phyloP scores from a whole-genome alignment of 371 early-diverging fungal genomes.

The Apophysomyces variabilis region DNA sequence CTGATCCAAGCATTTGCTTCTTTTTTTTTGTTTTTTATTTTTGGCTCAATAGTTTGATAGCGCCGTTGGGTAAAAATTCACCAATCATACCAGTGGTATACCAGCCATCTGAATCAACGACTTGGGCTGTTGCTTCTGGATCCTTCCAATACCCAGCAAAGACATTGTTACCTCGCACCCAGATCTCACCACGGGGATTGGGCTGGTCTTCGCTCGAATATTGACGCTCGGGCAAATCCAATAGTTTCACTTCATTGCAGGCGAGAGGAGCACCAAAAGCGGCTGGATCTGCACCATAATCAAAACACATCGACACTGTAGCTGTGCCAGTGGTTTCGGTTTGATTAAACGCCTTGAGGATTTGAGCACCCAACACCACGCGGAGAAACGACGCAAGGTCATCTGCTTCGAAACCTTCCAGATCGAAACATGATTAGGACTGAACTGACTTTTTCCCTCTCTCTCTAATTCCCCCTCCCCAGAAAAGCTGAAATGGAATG shows the following conservation, averaged over 20 bases:
- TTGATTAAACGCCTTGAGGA: constrained; percentile 61
- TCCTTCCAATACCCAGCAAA: constrained; percentile 64
- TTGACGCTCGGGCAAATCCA: constrained; percentile 72
- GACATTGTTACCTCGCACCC: constrained; percentile 64
- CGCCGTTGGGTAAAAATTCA: constrained; percentile 68
- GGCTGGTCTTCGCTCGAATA: constrained; percentile 73
- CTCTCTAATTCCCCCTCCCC: too few species aligned
- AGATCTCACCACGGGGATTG: constrained; percentile 78
- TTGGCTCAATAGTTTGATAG: constrained; percentile 61
- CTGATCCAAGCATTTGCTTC: too few species aligned
- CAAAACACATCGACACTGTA: constrained; percentile 61
- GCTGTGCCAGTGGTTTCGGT: constrained; percentile 63
- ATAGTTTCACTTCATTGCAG: constrained; percentile 87
- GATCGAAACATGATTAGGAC: too few species aligned
- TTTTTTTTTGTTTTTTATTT: constrained; percentile 15
- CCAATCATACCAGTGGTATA: constrained; percentile 84
- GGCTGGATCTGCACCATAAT: constrained; percentile 45
- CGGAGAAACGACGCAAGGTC: constrained; percentile 49
- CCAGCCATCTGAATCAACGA: constrained; percentile 82
- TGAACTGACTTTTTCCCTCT: too few species aligned
- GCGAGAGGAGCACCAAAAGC: constrained; percentile 74
- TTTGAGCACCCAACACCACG: constrained; percentile 57
- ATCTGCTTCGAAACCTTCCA: background rate
- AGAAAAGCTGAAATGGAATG: too few species aligned
- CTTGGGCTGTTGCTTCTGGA: constrained; percentile 43